A percentile compares a stretch with the other conserved stretches of the same genome.
These are phyloP conservation scores for Aspergillus nidulans DNA, from an alignment of 495 filamentous ascomycete species.

Conservation along the genomic window DNA sequence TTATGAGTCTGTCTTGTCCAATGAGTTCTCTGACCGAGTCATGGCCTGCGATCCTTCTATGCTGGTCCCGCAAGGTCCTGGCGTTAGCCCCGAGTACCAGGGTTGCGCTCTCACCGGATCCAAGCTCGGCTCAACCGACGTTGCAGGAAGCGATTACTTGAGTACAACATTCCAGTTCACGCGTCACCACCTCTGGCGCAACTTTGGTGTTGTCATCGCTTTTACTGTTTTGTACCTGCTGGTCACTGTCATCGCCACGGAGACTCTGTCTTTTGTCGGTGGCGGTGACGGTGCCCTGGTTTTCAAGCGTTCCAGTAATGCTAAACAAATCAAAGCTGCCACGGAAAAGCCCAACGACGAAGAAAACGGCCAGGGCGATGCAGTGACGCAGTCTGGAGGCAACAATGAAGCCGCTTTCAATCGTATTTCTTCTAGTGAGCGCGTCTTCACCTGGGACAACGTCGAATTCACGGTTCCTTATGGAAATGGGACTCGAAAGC, in stretches of 20 bases:
- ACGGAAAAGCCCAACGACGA: constrained; percentile 40
- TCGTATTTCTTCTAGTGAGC: constrained; percentile 56
- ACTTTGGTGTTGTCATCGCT: constrained; percentile 71
- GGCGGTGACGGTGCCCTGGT: constrained; percentile 57
- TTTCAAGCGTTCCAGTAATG: constrained; percentile 62
- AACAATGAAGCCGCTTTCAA: constrained; percentile 43
- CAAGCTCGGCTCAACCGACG: constrained; percentile 31
- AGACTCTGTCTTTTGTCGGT: constrained; percentile 48
- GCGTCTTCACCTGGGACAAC: constrained; percentile 71
- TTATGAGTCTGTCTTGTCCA: constrained; percentile 66
- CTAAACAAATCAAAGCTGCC: constrained; percentile 49
- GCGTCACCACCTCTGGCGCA: constrained; percentile 68
- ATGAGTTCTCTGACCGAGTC: constrained; percentile 58
- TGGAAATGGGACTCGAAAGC: constrained; percentile 61
- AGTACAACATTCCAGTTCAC: constrained; percentile 53
- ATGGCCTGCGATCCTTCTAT: constrained; percentile 58
- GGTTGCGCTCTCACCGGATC: constrained; percentile 61
- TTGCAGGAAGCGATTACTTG: constrained; percentile 61
- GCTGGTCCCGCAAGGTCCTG: constrained; percentile 54
- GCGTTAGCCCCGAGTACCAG: constrained; percentile 48
- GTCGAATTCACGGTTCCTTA: constrained; percentile 71
- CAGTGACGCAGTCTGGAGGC: constrained; percentile 36
- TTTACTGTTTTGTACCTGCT: constrained; percentile 66
- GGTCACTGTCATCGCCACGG: constrained; percentile 59
- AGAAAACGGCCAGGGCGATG: constrained; percentile 35